phyloP scores from a whole-genome alignment of 2,329 filamentous ascomycete species.

The Aureobasidium sp. region DNA sequence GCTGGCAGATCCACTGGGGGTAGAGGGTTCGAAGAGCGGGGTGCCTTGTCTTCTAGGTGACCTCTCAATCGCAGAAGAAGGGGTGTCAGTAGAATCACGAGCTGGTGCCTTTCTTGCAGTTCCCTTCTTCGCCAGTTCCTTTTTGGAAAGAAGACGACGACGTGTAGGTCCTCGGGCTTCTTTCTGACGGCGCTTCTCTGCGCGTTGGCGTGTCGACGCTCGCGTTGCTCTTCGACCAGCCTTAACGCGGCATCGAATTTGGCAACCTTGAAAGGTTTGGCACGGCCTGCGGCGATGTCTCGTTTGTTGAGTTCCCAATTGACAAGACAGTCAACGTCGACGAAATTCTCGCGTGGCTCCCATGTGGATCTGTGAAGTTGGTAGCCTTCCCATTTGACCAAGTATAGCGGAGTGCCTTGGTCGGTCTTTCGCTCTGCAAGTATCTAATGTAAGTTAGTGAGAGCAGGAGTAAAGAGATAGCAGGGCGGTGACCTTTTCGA shows the following conservation, averaged over 20 bases:
- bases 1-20: background rate
- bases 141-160: slow-evolving; percentile 2
- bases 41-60: background rate
- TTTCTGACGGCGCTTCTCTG: slow-evolving; percentile 20
- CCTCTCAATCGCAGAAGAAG: background rate
- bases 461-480: too few species aligned
- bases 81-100: background rate
- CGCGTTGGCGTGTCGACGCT: slow-evolving; percentile 17
- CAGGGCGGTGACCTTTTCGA: slow-evolving; percentile 19
- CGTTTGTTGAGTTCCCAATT: slow-evolving; percentile 20
- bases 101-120: background rate
- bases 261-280: slow-evolving; percentile 19
- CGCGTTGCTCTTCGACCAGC: slow-evolving; percentile 8
- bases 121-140: slow-evolving; percentile 7
- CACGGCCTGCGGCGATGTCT: slow-evolving; percentile 14
- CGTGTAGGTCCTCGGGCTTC: slow-evolving; percentile 12
- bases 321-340: background rate
- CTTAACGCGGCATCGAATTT: slow-evolving; percentile 17
- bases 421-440: slow-evolving; percentile 17
- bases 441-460: slow-evolving; percentile 13
- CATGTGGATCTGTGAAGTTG: slow-evolving; percentile 20
- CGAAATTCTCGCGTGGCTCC: slow-evolving; percentile 19
- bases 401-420: background rate
- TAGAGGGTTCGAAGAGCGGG: background rate
- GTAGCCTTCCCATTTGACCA: slow-evolving; percentile 27